phyloP scores from a whole-genome alignment of 257 asterid genomes.

The Fraxinus anomala region DNA sequence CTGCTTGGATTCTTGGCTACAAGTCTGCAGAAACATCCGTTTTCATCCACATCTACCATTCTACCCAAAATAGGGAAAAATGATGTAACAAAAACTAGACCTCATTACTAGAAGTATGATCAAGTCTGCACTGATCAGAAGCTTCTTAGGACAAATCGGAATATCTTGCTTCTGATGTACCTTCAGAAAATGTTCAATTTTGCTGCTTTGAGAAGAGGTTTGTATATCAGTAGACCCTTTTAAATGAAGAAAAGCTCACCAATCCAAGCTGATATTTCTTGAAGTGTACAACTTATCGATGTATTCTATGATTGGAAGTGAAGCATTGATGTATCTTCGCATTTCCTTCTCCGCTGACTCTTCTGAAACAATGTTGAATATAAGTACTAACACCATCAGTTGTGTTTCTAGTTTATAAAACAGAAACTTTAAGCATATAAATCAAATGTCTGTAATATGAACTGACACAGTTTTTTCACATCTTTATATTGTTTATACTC shows the following conservation, averaged over 20 bases:
- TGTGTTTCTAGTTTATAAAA: not conserved
- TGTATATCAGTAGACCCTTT: not conserved
- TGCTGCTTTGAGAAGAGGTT: not conserved
- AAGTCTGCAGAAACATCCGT: not conserved
- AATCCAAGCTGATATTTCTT: conserved; percentile 72
- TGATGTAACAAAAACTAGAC: not conserved
- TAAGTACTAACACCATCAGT: not conserved
- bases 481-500: not conserved
- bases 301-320: conserved; percentile 73
- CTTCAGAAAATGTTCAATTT: not conserved
- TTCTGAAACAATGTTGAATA: conserved; percentile 41
- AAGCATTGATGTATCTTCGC: conserved; percentile 78
- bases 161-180: not conserved
- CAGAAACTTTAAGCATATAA: too few relatives aligned
- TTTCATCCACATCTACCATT: too few relatives aligned
- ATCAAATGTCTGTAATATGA: not conserved
- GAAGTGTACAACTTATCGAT: conserved; percentile 66
- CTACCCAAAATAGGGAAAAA: too few relatives aligned
- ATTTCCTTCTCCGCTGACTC: conserved; percentile 73
- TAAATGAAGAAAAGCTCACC: conserved; percentile 47
- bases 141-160: not conserved
- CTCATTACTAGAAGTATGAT: not conserved
- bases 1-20: not conserved
- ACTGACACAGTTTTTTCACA: not conserved
- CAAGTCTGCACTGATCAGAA: conserved; percentile 4